Percentiles rank a stretch among this genome's conserved stretches.
Conservation (phyloP, 805 yeast genomes). For the Debaryomyces prosopidis region DNA sequence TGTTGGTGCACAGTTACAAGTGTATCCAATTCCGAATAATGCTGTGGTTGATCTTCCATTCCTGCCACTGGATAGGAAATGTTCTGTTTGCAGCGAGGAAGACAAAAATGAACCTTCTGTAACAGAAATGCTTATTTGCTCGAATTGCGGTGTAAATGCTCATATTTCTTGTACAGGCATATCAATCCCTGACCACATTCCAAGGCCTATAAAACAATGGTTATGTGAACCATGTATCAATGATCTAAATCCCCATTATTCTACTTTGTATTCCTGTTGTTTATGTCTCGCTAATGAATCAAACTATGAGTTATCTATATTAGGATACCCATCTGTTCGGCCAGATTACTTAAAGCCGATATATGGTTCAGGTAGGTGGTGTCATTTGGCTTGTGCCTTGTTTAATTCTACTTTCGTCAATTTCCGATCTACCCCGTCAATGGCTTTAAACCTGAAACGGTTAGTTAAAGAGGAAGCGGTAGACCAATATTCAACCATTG, state of each 20-base stretch:
- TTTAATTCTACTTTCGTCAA: constrained; percentile 44
- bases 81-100: constrained; percentile 58
- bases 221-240: constrained; percentile 79
- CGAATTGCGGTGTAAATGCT: constrained; percentile 65
- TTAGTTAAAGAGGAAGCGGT: constrained; percentile 28
- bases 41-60: constrained; percentile 18
- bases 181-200: constrained; percentile 14
- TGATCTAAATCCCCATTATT: constrained; percentile 58
- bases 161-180: constrained; percentile 73
- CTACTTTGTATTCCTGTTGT: constrained; percentile 60
- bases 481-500: constrained; percentile 13
- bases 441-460: constrained; percentile 2
- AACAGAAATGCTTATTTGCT: constrained; percentile 52
- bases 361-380: constrained; percentile 63
- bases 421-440: constrained; percentile 47
- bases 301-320: constrained; percentile 45
- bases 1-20: constrained; percentile 19
- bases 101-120: constrained; percentile 23
- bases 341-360: constrained; percentile 77
- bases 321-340: constrained; percentile 38
- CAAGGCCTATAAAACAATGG: constrained; percentile 54
- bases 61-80: constrained; percentile 32
- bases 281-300: constrained; percentile 61
- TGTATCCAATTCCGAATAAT: constrained; percentile 16
- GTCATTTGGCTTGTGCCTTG: constrained; percentile 71